Base-by-base conservation (phyloP, 2,329 filamentous ascomycete species). In the Graphiopsis chlorocephala region DNA sequence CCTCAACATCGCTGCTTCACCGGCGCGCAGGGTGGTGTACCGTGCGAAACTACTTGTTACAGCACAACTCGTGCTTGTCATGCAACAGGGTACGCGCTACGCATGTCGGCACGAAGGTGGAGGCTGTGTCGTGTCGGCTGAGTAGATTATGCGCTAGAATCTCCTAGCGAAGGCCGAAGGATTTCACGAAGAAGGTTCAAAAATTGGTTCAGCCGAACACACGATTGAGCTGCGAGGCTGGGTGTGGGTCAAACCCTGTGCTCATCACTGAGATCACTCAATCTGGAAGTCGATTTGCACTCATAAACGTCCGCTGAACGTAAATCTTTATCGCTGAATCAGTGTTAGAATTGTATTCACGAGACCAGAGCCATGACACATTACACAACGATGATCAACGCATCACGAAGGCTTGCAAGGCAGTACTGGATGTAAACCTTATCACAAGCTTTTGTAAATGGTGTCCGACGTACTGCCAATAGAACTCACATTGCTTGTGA, bases 1-100 rank as follows among this genome's bases (percentile, higher is more conserved):
- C 29, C 45, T 31, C 59, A 14, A 53, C n/a, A n/a, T 45, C 59
- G 31, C 31, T 38, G 59, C 58, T 52, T 52, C 59, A 35, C 59
- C 59, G 45, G 45, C 17, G 45, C 25, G 59, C 12, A 38, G 45
- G 31, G 53, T 26, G 47, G 6, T 12, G 17, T 35, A 28, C 26
- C 59, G 8, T 52, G 29, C 58, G n/a, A 33, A 52, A 28, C n/a
- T 20, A 45, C 25, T 17, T 56, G n/a, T 20, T 23, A 38, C 53
- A 14, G 31, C 31, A 23, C 12, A 3, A 38, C 31, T 38, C 29
- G 29, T 38, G n/a, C n/a, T n/a, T n/a, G n/a, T n/a, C n/a, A n/a
- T n/a, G 53, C n/a, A 29, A 28, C 48, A 29, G 15, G 23, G 48
- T 45, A 45, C 38, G 20, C 17, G 38, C 38, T 45, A n/a, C 38